A percentile compares a stretch with the other conserved stretches of the same genome.
Evolutionary conservation across 345 rosid genomes (phyloP).

Genomic region (Arabidopsis arenosa): DNA sequence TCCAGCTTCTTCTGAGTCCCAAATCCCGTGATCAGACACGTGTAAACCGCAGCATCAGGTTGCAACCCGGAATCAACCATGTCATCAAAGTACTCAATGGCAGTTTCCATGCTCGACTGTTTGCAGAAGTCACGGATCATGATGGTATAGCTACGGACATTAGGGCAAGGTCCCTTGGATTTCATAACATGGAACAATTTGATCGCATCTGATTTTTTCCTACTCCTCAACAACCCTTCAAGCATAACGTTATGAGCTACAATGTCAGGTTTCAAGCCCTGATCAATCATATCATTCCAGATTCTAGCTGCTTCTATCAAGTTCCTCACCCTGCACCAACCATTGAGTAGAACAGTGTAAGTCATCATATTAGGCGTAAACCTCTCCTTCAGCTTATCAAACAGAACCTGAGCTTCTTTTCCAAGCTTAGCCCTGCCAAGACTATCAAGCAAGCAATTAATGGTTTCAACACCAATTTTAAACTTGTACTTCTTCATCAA

Average conservation of each 20-base stretch:
- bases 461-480: constrained; percentile 66
- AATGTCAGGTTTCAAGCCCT: constrained; percentile 75
- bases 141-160: constrained; percentile 70
- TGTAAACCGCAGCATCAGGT: constrained; percentile 79
- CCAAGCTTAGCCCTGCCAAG: constrained; percentile 87
- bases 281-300: constrained; percentile 92
- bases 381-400: constrained; percentile 69
- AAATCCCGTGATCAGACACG: constrained; percentile 84
- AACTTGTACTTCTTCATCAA: constrained; percentile 86
- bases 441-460: constrained; percentile 77
- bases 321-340: constrained; percentile 83
- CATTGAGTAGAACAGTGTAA: constrained; percentile 73
- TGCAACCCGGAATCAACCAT: constrained; percentile 66
- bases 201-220: constrained; percentile 73
- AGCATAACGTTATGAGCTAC: constrained; percentile 80
- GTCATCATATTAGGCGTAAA: constrained; percentile 78
- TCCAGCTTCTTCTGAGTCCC: constrained; percentile 77
- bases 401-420: constrained; percentile 78
- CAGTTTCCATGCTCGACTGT: constrained; percentile 74
- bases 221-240: constrained; percentile 73
- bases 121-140: constrained; percentile 77
- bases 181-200: constrained; percentile 87
- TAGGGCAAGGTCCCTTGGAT: constrained; percentile 78
- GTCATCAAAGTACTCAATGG: constrained; percentile 71
- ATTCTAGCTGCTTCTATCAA: constrained; percentile 88